These are phyloP conservation scores for Ochetophila trinervis DNA, from an alignment of 306 rosid species.

Conservation along the genomic window DNA sequence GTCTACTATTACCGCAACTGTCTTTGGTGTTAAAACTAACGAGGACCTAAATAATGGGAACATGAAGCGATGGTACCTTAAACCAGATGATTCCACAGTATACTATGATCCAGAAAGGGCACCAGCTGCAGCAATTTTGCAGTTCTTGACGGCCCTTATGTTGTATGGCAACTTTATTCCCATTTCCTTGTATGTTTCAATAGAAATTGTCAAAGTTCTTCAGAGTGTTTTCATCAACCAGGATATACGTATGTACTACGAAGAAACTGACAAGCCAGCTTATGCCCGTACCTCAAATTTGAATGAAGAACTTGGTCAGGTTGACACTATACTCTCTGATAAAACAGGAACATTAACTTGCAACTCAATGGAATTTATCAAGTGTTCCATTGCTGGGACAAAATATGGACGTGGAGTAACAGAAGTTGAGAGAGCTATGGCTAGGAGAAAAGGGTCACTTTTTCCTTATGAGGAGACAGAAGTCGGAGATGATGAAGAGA, in stretches of 20 bases:
- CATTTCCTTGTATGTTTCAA: conserved; percentile 90
- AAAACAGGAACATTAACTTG: conserved; percentile 97
- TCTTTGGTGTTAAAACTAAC: conserved; percentile 64
- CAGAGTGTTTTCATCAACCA: conserved; percentile 87
- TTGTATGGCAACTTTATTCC: conserved; percentile 89
- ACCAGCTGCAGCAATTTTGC: conserved; percentile 66
- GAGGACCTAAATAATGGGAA: conserved; percentile 56
- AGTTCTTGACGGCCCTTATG: conserved; percentile 82
- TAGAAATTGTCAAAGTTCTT: conserved; percentile 95
- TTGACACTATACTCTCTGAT: conserved; percentile 92
- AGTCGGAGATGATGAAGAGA: conserved; percentile 33
- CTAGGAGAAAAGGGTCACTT: conserved; percentile 47
- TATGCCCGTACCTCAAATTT: conserved; percentile 89
- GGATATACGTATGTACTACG: conserved; percentile 77
- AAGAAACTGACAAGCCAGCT: conserved; percentile 87
- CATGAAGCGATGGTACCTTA: conserved; percentile 90
- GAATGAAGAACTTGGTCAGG: conserved; percentile 99
- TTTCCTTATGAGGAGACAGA: conserved; percentile 28
- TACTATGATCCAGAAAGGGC: conserved; percentile 66
- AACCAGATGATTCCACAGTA: conserved; percentile 63
- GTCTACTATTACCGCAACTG: conserved; percentile 63
- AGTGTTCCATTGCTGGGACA: conserved; percentile 89
- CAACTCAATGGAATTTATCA: conserved; percentile 97
- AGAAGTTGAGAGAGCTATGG: conserved; percentile 93
- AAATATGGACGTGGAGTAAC: conserved; percentile 80